These are phyloP conservation scores for Fragaria nilgerrensis DNA, from an alignment of 306 rosid species.

Conservation along the genomic window DNA sequence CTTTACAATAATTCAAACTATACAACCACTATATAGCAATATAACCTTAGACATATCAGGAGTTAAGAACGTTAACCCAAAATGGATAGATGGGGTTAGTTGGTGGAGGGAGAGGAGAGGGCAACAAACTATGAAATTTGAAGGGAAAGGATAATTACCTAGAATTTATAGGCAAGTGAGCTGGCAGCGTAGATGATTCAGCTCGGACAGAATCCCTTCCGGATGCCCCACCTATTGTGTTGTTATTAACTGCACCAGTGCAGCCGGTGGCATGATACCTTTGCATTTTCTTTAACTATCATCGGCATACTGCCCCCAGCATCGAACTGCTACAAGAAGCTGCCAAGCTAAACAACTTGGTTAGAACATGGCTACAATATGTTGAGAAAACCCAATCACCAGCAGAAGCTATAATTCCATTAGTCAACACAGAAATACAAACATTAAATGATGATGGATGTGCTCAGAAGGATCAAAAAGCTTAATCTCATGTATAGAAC, in stretches of 20 bases:
- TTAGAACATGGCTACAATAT: conserved; percentile 20
- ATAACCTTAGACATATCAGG: not conserved
- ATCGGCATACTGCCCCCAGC: conserved; percentile 90
- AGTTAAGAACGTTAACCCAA: not conserved
- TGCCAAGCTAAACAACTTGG: conserved; percentile 45
- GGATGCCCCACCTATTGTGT: conserved; percentile 67
- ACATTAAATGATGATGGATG: conserved; percentile 11
- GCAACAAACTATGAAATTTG: not conserved
- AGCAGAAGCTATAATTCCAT: conserved; percentile 14
- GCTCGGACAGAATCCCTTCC: conserved; percentile 77
- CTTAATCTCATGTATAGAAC: conserved; percentile 17
- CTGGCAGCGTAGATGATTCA: conserved; percentile 73
- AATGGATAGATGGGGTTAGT: not conserved
- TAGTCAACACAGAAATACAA: conserved; percentile 3
- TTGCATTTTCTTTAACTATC: conserved; percentile 85
- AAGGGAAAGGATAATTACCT: conserved; percentile 41
- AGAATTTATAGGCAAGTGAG: conserved; percentile 58
- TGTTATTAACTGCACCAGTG: conserved; percentile 91
- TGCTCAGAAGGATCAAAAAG: not conserved
- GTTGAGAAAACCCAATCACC: conserved; percentile 19
- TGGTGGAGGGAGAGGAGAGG: not conserved
- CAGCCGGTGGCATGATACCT: conserved; percentile 82
- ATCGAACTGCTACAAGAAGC: conserved; percentile 49
- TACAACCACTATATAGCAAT: not conserved
- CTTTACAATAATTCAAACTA: not conserved